These are phyloP conservation scores for Ogataea hybrid DNA, from an alignment of 1,139 yeast species.

Conservation along the genomic window DNA sequence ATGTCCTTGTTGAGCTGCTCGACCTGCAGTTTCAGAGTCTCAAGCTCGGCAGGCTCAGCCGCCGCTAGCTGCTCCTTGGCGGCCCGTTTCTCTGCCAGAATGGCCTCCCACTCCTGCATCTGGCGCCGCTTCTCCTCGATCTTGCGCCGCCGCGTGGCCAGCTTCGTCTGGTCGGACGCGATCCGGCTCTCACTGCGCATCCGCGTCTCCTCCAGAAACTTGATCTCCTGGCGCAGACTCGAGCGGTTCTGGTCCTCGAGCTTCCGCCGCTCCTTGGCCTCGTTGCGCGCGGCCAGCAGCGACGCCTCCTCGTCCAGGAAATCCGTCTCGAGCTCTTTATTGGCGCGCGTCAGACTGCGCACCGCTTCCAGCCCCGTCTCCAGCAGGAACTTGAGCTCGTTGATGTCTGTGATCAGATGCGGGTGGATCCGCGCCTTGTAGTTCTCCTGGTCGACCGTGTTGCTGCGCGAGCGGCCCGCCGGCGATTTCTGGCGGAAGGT, in stretches of 20 bases:
- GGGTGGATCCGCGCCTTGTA: slow-evolving; percentile 18
- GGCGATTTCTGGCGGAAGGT: slow-evolving; percentile 26
- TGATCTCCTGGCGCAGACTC: slow-evolving; percentile 46
- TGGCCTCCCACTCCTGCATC: slow-evolving; percentile 31
- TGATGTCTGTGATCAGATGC: slow-evolving; percentile 40
- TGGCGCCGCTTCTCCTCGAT: slow-evolving; percentile 34
- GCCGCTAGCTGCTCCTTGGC: slow-evolving; percentile 19
- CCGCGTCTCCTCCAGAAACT: slow-evolving; percentile 43
- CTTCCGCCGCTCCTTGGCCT: slow-evolving; percentile 42
- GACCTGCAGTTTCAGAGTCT: slow-evolving; percentile 24
- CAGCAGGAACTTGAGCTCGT: slow-evolving; percentile 46
- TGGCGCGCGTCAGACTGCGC: slow-evolving; percentile 40
- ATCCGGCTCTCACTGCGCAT: slow-evolving; percentile 34
- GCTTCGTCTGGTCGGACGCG: slow-evolving; percentile 30
- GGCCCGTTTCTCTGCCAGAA: slow-evolving; percentile 30
- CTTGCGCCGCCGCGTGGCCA: slow-evolving; percentile 28
- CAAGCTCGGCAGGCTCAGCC: slow-evolving; percentile 25
- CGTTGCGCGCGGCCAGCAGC: slow-evolving; percentile 40
- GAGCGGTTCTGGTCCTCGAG: slow-evolving; percentile 49
- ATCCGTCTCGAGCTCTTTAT: slow-evolving; percentile 39
- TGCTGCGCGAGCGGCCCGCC: slow-evolving; percentile 32
- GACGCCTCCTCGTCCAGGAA: slow-evolving; percentile 40
- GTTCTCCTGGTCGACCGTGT: slow-evolving; percentile 30
- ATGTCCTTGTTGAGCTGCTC: slow-evolving; percentile 31
- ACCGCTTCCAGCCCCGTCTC: slow-evolving; percentile 51